Evolutionary conservation across 331 rosid species (phyloP).

Genomic region (Stylosanthes scabra): DNA sequence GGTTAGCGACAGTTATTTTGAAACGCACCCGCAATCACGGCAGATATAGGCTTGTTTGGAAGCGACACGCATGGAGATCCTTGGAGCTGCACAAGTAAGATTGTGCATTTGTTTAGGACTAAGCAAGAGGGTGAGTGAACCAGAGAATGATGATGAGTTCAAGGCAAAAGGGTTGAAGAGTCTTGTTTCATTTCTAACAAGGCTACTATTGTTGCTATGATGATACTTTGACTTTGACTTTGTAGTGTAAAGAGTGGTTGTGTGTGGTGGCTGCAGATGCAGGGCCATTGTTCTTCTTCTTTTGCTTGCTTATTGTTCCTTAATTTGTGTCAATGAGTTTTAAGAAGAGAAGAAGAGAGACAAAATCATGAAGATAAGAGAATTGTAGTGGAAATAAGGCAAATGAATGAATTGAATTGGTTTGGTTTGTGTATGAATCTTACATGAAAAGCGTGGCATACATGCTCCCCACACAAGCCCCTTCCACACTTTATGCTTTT

Average conservation of each 20-base stretch:
- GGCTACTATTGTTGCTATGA: slow-evolving; percentile 46
- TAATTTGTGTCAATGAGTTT: background rate
- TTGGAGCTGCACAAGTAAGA: slow-evolving; percentile 50
- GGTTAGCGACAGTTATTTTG: background rate
- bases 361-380: slow-evolving; percentile 36
- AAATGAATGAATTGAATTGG: background rate
- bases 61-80: slow-evolving; percentile 79
- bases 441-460: slow-evolving; percentile 59
- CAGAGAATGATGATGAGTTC: slow-evolving; percentile 50
- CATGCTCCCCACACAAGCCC: slow-evolving; percentile 51
- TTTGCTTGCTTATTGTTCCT: background rate
- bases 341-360: slow-evolving; percentile 10
- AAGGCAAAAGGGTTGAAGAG: slow-evolving; percentile 42
- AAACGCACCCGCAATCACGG: slow-evolving; percentile 93
- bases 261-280: slow-evolving; percentile 51
- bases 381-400: slow-evolving; percentile 19
- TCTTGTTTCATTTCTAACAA: slow-evolving; percentile 15
- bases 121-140: slow-evolving; percentile 42
- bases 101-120: slow-evolving; percentile 34
- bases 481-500: slow-evolving; percentile 2
- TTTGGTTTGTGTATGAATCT: slow-evolving; percentile 34
- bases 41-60: slow-evolving; percentile 90
- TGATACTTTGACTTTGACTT: slow-evolving; percentile 19
- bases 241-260: slow-evolving; percentile 27
- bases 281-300: slow-evolving; percentile 50